A percentile compares a stretch with the other conserved stretches of the same genome.
Conservation (phyloP, 176 grass and related monocot genomes). For the Typha latifolia region DNA sequence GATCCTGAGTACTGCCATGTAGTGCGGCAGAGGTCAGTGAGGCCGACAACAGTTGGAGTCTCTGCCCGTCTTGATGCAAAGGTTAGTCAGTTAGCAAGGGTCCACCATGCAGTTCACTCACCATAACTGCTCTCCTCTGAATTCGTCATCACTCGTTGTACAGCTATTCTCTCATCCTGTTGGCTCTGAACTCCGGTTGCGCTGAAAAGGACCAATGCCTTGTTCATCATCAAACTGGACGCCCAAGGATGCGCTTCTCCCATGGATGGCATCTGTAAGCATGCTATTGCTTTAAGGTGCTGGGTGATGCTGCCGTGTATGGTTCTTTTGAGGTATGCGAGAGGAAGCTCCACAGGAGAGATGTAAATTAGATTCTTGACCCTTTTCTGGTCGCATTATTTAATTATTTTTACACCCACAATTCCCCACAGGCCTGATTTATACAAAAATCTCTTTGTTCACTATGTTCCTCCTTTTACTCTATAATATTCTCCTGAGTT, state of each 20-base stretch:
- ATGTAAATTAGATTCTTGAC: conserved; percentile 38
- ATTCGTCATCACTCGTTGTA: conserved; percentile 18
- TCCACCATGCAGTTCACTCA: conserved; percentile 28
- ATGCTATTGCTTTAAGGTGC: no score
- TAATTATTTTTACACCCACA: conserved; percentile 14
- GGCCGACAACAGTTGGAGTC: conserved; percentile 68
- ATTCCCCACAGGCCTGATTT: conserved; percentile 5
- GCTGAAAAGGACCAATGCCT: no score
- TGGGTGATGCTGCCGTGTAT: no score
- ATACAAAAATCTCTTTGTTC: conserved; percentile 18
- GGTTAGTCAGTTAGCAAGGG: conserved; percentile 34
- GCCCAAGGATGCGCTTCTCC: no score
- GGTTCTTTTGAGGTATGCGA: neutral
- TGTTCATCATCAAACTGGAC: no score
- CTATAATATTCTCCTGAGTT: conserved; percentile 9
- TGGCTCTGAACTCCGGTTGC: no score
- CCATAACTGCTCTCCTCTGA: conserved; percentile 16
- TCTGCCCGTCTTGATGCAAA: conserved; percentile 66
- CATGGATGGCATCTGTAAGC: no score
- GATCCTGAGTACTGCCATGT: conserved; percentile 59
- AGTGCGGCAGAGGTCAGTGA: conserved; percentile 63
- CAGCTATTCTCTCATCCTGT: conserved; percentile 7
- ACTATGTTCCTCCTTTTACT: neutral
- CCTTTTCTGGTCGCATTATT: conserved; percentile 3
- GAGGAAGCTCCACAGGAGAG: conserved; percentile 8